phyloP scores from a whole-genome alignment of 2,329 filamentous ascomycete genomes.

The Balansia obtecta region DNA sequence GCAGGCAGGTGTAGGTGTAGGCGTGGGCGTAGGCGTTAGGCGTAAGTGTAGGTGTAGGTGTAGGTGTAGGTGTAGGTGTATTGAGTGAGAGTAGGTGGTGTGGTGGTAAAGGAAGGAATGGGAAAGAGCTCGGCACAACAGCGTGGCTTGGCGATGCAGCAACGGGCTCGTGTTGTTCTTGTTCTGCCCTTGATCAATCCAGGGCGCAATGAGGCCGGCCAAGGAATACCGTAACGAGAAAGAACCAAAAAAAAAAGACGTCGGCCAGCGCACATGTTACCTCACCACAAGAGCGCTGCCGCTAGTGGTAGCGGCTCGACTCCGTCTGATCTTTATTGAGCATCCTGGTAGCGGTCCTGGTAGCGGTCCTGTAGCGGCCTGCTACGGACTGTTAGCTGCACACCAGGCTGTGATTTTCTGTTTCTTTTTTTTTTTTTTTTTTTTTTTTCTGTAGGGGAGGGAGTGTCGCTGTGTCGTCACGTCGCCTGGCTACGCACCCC shows the following conservation, averaged over 20 bases:
- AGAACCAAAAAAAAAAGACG: not conserved
- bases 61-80: too few relatives aligned
- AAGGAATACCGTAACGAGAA: not conserved
- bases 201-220: not conserved
- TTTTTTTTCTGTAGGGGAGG: too few relatives aligned
- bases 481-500: not conserved
- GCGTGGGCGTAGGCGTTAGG: too few relatives aligned
- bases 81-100: too few relatives aligned
- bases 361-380: not conserved
- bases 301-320: conserved; percentile 1
- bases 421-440: too few relatives aligned
- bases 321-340: not conserved
- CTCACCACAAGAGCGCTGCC: conserved; percentile 1
- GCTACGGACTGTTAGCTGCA: not conserved
- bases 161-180: conserved; percentile 1
- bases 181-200: not conserved
- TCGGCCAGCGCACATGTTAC: not conserved
- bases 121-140: too few relatives aligned
- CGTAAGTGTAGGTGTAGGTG: too few relatives aligned
- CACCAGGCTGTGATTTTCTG: not conserved
- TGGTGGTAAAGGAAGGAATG: too few relatives aligned
- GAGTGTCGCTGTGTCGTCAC: not conserved
- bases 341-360: not conserved
- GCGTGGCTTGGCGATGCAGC: conserved; percentile 2
- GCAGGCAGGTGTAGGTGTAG: too few relatives aligned